phyloP scores from a whole-genome alignment of 345 rosid species.

The Diplotaxis tenuifolia region DNA sequence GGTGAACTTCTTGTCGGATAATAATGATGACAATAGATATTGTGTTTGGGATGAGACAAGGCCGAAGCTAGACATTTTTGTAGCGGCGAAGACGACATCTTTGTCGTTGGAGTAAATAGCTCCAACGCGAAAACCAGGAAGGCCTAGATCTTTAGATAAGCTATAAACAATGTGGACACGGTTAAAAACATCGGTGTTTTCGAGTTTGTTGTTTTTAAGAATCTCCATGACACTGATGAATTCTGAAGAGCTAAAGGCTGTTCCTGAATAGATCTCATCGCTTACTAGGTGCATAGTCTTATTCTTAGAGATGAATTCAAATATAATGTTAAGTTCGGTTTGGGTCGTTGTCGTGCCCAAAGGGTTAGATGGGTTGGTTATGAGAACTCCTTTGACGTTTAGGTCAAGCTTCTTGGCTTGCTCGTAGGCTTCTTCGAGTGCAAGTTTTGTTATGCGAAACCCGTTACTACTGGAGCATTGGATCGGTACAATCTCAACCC shows the following conservation, averaged over 20 bases:
- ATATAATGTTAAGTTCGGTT: slow-evolving; percentile 53
- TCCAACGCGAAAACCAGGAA: slow-evolving; percentile 82
- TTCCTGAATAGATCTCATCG: slow-evolving; percentile 72
- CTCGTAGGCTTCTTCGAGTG: slow-evolving; percentile 60
- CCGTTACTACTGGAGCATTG: slow-evolving; percentile 46
- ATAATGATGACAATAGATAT: slow-evolving; percentile 53
- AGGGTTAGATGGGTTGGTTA: slow-evolving; percentile 81
- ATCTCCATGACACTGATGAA: slow-evolving; percentile 59
- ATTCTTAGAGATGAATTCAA: slow-evolving; percentile 47
- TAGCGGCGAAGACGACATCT: slow-evolving; percentile 63
- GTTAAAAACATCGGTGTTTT: slow-evolving; percentile 41
- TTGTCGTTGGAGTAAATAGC: slow-evolving; percentile 74
- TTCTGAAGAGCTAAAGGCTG: slow-evolving; percentile 54
- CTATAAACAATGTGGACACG: slow-evolving; percentile 68
- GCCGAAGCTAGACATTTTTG: slow-evolving; percentile 86
- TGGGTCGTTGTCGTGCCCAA: slow-evolving; percentile 57
- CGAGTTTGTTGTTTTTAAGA: slow-evolving; percentile 40
- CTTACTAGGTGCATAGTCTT: slow-evolving; percentile 58
- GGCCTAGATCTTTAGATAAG: slow-evolving; percentile 76
- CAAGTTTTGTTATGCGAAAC: slow-evolving; percentile 47
- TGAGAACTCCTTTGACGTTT: slow-evolving; percentile 62
- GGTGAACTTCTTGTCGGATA: slow-evolving; percentile 64
- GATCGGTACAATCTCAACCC: slow-evolving; percentile 54
- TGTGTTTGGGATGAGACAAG: slow-evolving; percentile 78
- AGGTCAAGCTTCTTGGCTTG: slow-evolving; percentile 50